A percentile compares a stretch with the other conserved stretches of the same genome.
These are phyloP conservation scores for Apiospora rasikravindrae DNA, from an alignment of 2,329 filamentous ascomycete species.

Conservation along the genomic window DNA sequence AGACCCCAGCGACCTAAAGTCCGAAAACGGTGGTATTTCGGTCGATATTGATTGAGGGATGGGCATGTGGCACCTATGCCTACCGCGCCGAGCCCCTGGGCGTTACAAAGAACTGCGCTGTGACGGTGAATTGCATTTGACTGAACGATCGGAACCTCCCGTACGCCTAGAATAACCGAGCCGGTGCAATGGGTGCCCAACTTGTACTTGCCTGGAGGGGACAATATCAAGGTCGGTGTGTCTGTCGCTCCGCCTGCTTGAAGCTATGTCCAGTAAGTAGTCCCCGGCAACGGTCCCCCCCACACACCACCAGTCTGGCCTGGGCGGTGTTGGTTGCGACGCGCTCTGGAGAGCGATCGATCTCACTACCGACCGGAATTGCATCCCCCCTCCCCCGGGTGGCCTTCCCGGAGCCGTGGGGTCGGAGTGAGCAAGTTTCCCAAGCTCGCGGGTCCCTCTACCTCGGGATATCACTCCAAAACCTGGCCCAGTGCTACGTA, in stretches of 20 bases:
- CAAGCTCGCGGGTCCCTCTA: conserved; percentile 3
- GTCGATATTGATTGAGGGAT: background rate
- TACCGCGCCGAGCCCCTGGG: background rate
- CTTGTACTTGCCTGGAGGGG: background rate
- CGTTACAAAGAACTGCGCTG: background rate
- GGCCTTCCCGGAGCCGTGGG: background rate
- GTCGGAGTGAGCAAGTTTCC: background rate
- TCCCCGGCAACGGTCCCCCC: too few relatives aligned
- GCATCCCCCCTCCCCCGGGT: background rate
- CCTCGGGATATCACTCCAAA: background rate
- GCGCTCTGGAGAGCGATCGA: background rate
- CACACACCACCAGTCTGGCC: too few relatives aligned
- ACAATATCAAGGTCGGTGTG: background rate
- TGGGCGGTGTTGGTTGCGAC: background rate
- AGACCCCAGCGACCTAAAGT: background rate
- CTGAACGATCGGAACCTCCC: background rate
- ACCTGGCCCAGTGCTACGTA: background rate
- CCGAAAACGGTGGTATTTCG: background rate
- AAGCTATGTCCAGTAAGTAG: too few relatives aligned
- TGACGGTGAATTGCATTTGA: background rate
- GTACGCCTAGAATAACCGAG: background rate
- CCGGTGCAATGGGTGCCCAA: background rate
- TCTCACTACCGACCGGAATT: background rate
- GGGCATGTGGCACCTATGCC: background rate
- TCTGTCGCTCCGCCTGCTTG: background rate